These are phyloP conservation scores for Botrytis fragariae DNA, from an alignment of 2,329 filamentous ascomycete genomes.

Conservation along the genomic window DNA sequence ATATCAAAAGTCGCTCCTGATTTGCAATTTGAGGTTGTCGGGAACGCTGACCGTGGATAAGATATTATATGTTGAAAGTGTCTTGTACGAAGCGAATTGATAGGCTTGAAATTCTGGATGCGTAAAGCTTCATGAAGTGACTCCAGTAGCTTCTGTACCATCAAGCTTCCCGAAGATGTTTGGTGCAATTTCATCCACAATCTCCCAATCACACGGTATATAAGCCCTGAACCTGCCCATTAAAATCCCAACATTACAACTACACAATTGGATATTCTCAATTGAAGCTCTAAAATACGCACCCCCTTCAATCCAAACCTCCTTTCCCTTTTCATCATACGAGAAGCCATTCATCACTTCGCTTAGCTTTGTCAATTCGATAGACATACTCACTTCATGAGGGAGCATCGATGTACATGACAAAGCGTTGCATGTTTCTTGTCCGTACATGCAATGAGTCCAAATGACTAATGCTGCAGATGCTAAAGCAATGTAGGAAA, in stretches of 20 bases:
- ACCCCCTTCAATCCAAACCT: conserved; percentile 30
- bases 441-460: conserved; percentile 39
- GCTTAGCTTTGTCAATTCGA: conserved; percentile 35
- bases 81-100: not conserved
- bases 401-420: not conserved
- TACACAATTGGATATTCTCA: conserved; percentile 38
- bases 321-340: conserved; percentile 24
- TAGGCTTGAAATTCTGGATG: not conserved
- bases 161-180: conserved; percentile 20
- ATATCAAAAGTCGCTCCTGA: not conserved
- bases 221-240: conserved; percentile 22
- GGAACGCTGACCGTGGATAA: not conserved
- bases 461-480: conserved; percentile 40
- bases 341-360: not conserved
- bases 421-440: conserved; percentile 32
- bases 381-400: conserved; percentile 15
- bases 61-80: not conserved
- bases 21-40: not conserved
- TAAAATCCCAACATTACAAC: conserved; percentile 33
- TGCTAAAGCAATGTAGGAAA: conserved; percentile 39
- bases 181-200: conserved; percentile 25
- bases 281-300: conserved; percentile 26
- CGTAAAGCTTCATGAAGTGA: not conserved
- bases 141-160: not conserved
- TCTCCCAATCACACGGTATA: conserved; percentile 26